Evolutionary conservation across 176 grass and related monocot species (phyloP).

Genomic region (Ensete glaucum): DNA sequence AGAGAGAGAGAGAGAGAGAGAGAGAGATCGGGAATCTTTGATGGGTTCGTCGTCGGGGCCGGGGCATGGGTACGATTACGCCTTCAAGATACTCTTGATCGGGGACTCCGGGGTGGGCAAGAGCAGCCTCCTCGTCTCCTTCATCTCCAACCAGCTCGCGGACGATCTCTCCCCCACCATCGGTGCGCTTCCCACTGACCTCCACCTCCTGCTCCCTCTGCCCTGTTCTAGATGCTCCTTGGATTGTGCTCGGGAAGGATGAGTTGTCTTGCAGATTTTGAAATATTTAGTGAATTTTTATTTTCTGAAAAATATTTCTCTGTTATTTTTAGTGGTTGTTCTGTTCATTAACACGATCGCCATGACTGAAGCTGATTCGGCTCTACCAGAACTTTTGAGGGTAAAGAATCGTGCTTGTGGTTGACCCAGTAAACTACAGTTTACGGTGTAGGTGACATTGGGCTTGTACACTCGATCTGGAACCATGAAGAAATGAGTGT

Average conservation of each 20-base stretch:
- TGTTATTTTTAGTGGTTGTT: too few relatives aligned
- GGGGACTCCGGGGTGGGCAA: conserved; percentile 92
- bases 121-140: conserved; percentile 91
- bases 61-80: conserved; percentile 54
- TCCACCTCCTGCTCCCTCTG: neutral
- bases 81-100: conserved; percentile 88
- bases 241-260: neutral
- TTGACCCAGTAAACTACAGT: too few relatives aligned
- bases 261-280: neutral
- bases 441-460: too few relatives aligned
- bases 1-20: too few relatives aligned
- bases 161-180: conserved; percentile 68
- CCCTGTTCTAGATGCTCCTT: neutral
- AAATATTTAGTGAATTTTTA: neutral
- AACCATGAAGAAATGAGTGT: too few relatives aligned
- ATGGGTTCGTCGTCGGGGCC: conserved; percentile 34
- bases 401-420: too few relatives aligned
- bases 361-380: too few relatives aligned
- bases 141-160: conserved; percentile 50
- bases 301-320: neutral
- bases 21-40: neutral
- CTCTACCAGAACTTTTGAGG: too few relatives aligned
- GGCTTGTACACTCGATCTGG: too few relatives aligned
- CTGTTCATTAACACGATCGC: too few relatives aligned
- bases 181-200: conserved; percentile 16